Conservation (phyloP, 495 filamentous ascomycete genomes). For the Trichoderma erinaceum region DNA sequence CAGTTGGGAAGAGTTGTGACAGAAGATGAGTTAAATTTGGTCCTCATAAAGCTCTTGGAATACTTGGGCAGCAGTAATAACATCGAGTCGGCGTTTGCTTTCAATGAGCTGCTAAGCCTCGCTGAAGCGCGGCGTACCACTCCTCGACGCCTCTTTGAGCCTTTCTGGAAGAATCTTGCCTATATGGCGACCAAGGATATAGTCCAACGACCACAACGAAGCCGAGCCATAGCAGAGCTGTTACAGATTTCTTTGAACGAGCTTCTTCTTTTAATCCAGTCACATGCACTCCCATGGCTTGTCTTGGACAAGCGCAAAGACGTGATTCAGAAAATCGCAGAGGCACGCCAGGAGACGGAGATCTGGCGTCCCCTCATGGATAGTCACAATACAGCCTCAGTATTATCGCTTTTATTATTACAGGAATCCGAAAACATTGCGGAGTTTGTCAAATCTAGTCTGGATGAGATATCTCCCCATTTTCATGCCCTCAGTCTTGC, state of each 20-base stretch:
- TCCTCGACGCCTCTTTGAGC: slow-evolving; percentile 62
- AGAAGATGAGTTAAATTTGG: slow-evolving; percentile 78
- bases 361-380: slow-evolving; percentile 40
- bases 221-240: slow-evolving; percentile 72
- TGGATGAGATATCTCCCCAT: slow-evolving; percentile 56
- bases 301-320: slow-evolving; percentile 71
- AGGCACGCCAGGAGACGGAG: slow-evolving; percentile 54
- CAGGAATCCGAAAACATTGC: slow-evolving; percentile 65
- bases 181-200: slow-evolving; percentile 75
- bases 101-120: slow-evolving; percentile 66
- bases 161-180: slow-evolving; percentile 81
- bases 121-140: slow-evolving; percentile 55
- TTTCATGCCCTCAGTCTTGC: slow-evolving; percentile 61
- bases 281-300: slow-evolving; percentile 75
- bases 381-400: slow-evolving; percentile 65
- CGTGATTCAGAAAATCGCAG: slow-evolving; percentile 72
- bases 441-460: slow-evolving; percentile 57
- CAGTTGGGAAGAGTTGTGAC: slow-evolving; percentile 54
- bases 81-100: slow-evolving; percentile 70
- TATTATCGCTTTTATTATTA: slow-evolving; percentile 69
- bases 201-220: slow-evolving; percentile 70
- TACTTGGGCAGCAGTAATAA: slow-evolving; percentile 80
- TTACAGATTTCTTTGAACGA: slow-evolving; percentile 64
- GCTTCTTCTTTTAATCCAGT: slow-evolving; percentile 72
- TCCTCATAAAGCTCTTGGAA: slow-evolving; percentile 73